Base-by-base conservation (phyloP, 164 flowering plant genomes). In the Vitis amurensis region DNA sequence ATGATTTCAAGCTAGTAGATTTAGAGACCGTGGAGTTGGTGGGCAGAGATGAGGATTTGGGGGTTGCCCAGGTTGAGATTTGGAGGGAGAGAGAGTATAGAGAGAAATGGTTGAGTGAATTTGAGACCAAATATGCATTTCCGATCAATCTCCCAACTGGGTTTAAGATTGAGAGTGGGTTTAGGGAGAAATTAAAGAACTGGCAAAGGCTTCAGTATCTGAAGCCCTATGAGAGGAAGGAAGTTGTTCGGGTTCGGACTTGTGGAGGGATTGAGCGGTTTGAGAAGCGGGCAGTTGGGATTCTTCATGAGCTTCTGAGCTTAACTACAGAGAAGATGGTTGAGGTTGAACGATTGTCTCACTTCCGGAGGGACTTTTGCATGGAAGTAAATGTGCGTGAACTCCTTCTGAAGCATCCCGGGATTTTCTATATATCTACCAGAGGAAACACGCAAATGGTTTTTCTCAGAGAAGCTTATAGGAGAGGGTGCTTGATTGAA, bases 41-140 rank as follows among this genome's bases (percentile, higher is more conserved):
- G 67, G 71, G 79, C 8, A 79, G 78, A 37, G 87, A 84, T 79
- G 89, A 85, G 53, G 75, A 69, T 23, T 71, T 86, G 68, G 80
- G 81, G 9, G 76, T 82, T 53, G 94, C 93, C 2, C 74, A 84
- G 53, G 79, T 92, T 23, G 98, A 94, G 69, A 82, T 82, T 65
- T 94, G 98, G 98, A 88, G 98, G 68, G 85, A 88, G 70, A 88
- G 66, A 62, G 98, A 92, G 73, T 89, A 81, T 51, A 83, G 53
- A 48, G 97, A 89, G 72, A 94, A 92, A 68, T 94, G 98, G 99
- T 78, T 90, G 86, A 89, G 95, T 64, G 97, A 91, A 76, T 91
- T 84, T 59, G 99, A 94, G 76, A 87, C 86, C 0, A 85, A 73
- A 61, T 89, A 80, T 79, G 97, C 97, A 30, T 92, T 92, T 66